These are phyloP conservation scores for Schizonepeta tenuifolia DNA, from an alignment of 257 asterid species.

Conservation along the genomic window DNA sequence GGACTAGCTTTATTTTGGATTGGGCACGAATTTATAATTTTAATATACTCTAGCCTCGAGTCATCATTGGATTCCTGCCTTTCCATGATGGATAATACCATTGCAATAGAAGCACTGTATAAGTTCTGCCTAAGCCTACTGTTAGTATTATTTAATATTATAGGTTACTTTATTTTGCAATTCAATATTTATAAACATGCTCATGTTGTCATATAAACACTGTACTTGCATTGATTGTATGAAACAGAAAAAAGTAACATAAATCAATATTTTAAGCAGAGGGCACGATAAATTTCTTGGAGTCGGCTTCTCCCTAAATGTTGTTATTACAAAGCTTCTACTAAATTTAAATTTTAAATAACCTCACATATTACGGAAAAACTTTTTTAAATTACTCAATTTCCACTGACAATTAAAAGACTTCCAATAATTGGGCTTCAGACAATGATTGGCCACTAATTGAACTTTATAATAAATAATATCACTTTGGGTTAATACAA, in stretches of 20 bases:
- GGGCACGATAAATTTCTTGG: neutral
- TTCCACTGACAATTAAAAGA: neutral
- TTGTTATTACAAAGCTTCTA: neutral
- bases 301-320: neutral
- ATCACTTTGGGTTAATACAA: neutral
- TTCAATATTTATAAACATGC: neutral
- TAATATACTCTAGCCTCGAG: neutral
- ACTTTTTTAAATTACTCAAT: neutral
- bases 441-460: constrained; percentile 7
- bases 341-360: neutral
- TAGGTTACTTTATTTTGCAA: neutral
- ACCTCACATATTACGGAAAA: neutral
- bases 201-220: neutral
- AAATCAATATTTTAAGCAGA: too few relatives aligned
- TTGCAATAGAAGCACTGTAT: neutral
- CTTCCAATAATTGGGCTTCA: constrained; percentile 2
- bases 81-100: neutral
- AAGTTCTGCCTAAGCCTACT: neutral
- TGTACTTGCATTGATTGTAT: neutral
- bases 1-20: constrained; percentile 15
- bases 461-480: neutral
- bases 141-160: neutral
- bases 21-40: neutral
- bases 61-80: constrained; percentile 18
- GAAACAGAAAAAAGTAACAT: neutral